These are phyloP conservation scores for Botrytis aclada DNA, from an alignment of 2,329 filamentous ascomycete genomes.

Conservation along the genomic window DNA sequence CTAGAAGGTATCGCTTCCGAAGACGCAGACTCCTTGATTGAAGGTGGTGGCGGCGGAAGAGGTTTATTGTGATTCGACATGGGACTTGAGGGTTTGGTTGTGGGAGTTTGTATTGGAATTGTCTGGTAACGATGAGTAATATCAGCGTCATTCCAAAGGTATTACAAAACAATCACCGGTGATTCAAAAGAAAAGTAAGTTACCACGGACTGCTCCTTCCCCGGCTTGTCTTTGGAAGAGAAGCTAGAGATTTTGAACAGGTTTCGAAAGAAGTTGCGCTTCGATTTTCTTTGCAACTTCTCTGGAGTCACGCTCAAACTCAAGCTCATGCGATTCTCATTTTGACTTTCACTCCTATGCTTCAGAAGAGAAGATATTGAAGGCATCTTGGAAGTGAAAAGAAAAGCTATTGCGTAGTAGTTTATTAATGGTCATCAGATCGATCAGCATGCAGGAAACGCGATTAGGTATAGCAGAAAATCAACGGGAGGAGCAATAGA, in stretches of 20 bases:
- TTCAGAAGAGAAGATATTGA: constrained; percentile 35
- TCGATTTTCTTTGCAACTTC: constrained; percentile 36
- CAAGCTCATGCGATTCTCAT: constrained; percentile 22
- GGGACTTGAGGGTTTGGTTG: constrained; percentile 20
- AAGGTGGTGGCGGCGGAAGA: constrained; percentile 50
- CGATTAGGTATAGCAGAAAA: constrained; percentile 18
- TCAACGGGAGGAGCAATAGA: constrained; percentile 10
- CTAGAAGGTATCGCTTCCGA: constrained; percentile 40
- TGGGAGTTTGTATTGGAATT: constrained; percentile 17
- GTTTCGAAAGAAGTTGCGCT: constrained; percentile 38
- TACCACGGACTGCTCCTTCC: constrained; percentile 24
- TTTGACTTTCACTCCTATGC: constrained; percentile 25
- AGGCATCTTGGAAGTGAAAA: constrained; percentile 30
- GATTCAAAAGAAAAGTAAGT: constrained; percentile 7
- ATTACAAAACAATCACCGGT: constrained; percentile 15
- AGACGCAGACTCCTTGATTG: constrained; percentile 40
- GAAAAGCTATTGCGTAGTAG: not conserved
- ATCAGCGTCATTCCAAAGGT: constrained; percentile 21
- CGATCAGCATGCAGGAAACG: constrained; percentile 21
- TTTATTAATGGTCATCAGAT: constrained; percentile 17
- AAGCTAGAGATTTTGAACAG: constrained; percentile 34
- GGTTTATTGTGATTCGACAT: constrained; percentile 52
- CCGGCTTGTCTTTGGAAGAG: constrained; percentile 17
- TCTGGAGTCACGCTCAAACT: constrained; percentile 25
- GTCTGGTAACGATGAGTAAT: constrained; percentile 8